Evolutionary conservation across 164 flowering plant species (phyloP).

Genomic region (Nelumbo lutea): DNA sequence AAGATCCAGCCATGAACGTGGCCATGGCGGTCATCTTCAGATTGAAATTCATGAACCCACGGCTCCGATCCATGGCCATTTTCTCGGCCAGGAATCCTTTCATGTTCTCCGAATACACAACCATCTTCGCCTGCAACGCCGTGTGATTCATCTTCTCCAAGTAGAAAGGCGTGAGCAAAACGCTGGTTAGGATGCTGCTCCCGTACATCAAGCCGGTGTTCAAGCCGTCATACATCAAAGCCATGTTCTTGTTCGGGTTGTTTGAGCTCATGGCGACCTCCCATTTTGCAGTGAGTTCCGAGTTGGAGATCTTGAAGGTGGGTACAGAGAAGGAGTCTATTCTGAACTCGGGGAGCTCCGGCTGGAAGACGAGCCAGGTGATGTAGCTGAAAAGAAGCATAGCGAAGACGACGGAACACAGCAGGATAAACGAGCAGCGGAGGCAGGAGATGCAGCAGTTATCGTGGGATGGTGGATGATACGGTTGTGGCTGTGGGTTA

Average conservation of each 20-base stretch:
- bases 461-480: background rate
- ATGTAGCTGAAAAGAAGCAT: background rate
- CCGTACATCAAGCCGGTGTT: background rate
- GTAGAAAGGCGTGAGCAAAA: background rate
- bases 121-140: background rate
- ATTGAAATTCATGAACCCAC: background rate
- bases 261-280: background rate
- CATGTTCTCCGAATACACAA: background rate
- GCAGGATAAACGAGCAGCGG: background rate
- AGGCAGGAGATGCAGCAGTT: background rate
- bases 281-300: background rate
- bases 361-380: background rate
- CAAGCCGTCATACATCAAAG: background rate
- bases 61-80: background rate
- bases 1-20: background rate
- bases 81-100: background rate
- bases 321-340: background rate
- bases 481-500: no score
- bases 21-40: background rate
- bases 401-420: background rate
- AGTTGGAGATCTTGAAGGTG: background rate
- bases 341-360: background rate
- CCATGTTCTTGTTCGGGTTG: background rate
- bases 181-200: background rate
- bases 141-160: background rate